Evolutionary conservation across 768 basidiomycete species (phyloP).

Genomic region (Lentinus tigrinus): DNA sequence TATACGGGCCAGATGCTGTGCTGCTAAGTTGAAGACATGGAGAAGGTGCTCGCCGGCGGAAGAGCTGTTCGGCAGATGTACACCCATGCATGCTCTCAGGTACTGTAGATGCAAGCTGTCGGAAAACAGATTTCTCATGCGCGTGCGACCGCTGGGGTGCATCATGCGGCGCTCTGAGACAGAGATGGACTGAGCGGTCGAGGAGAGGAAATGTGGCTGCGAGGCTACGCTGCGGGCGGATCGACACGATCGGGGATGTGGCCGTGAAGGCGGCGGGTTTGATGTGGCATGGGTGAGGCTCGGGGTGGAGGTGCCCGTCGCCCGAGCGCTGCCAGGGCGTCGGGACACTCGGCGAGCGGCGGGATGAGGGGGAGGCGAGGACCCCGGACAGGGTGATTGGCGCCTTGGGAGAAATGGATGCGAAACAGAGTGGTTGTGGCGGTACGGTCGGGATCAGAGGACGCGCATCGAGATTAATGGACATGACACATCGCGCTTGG

Average conservation of each 20-base stretch:
- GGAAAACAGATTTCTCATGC: neutral
- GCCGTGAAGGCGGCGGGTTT: neutral
- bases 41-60: no score
- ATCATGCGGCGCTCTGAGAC: no score
- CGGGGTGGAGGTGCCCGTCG: neutral
- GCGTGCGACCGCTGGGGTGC: neutral
- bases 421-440: constrained; percentile 15
- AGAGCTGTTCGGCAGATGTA: no score
- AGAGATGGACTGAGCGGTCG: neutral
- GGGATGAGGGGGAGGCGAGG: neutral
- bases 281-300: no score
- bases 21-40: no score
- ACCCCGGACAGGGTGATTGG: constrained; percentile 9
- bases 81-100: no score
- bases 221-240: neutral
- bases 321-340: neutral
- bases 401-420: neutral
- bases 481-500: constrained; percentile 6
- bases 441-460: constrained; percentile 11
- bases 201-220: neutral
- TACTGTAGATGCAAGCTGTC: no score
- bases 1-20: no score
- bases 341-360: neutral
- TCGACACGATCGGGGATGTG: neutral
- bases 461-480: constrained; percentile 8